Conservation (phyloP, 73 alveolate genomes). For the Paramecium sonneborni region DNA sequence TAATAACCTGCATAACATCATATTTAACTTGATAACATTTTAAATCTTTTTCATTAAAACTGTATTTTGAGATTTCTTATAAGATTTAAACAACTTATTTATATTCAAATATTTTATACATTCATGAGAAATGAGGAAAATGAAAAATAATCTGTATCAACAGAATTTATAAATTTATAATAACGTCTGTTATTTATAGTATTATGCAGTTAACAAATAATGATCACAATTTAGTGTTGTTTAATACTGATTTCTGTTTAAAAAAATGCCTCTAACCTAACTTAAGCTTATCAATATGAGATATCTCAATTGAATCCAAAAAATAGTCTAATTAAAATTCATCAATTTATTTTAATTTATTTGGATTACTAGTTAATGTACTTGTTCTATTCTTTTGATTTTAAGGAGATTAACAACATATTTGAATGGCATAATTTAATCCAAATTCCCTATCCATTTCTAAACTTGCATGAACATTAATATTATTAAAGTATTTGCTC, state of each 20-base stretch:
- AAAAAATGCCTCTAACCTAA: not conserved
- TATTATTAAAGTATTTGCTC: not conserved
- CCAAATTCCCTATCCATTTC: conserved; percentile 11
- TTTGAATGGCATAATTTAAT: not conserved
- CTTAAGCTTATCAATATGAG: not conserved
- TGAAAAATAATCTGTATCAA: too few relatives aligned
- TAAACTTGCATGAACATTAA: conserved; percentile 1
- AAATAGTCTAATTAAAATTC: not conserved
- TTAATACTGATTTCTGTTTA: not conserved
- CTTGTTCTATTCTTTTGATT: not conserved
- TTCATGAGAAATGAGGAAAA: too few relatives aligned
- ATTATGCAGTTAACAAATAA: not conserved
- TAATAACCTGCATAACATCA: conserved; percentile 4
- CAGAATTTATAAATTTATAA: not conserved
- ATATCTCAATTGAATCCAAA: not conserved
- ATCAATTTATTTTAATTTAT: not conserved
- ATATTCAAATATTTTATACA: too few relatives aligned
- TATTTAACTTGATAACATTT: too few relatives aligned
- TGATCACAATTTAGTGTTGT: not conserved
- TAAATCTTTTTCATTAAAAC: too few relatives aligned
- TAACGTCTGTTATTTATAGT: not conserved
- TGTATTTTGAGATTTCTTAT: too few relatives aligned
- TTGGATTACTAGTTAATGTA: not conserved
- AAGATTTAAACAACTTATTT: too few relatives aligned
- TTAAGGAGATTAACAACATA: not conserved